These are phyloP conservation scores for Entomortierella chlamydospora DNA, from an alignment of 192 early-diverging fungal species.

Conservation along the genomic window DNA sequence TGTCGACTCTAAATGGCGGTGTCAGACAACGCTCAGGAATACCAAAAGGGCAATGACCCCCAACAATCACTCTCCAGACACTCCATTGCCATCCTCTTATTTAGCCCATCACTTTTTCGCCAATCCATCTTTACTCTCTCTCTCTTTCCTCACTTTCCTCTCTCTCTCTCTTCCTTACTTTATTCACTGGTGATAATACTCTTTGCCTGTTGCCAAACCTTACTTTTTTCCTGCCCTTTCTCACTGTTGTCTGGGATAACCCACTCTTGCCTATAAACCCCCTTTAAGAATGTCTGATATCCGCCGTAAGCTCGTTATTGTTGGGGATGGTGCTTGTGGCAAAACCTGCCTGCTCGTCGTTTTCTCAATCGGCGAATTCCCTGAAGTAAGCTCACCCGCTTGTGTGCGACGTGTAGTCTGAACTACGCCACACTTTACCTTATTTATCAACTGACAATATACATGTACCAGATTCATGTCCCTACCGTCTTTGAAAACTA, in stretches of 20 bases:
- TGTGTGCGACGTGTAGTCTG: neutral
- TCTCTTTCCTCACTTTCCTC: neutral
- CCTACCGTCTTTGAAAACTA: slow-evolving; percentile 84
- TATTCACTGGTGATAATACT: no score
- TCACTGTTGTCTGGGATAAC: neutral
- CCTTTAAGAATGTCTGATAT: slow-evolving; percentile 65
- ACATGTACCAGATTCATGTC: slow-evolving; percentile 67
- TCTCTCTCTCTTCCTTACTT: neutral
- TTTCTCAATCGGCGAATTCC: slow-evolving; percentile 86
- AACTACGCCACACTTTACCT: no score
- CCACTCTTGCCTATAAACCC: neutral
- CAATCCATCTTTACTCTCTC: neutral
- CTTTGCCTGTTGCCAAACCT: no score
- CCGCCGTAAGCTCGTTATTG: slow-evolving; percentile 87
- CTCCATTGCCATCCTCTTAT: no score
- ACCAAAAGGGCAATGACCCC: no score
- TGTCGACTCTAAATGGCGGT: no score
- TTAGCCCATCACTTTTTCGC: no score
- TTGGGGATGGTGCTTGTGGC: slow-evolving; percentile 92
- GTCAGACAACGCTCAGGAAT: no score
- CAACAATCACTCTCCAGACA: no score
- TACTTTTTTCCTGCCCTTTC: slow-evolving; percentile 1
- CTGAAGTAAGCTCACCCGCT: slow-evolving; percentile 65
- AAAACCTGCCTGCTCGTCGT: slow-evolving; percentile 91
- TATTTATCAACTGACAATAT: no score